phyloP scores from a whole-genome alignment of 768 basidiomycete species.

The Mycena leptocephala region DNA sequence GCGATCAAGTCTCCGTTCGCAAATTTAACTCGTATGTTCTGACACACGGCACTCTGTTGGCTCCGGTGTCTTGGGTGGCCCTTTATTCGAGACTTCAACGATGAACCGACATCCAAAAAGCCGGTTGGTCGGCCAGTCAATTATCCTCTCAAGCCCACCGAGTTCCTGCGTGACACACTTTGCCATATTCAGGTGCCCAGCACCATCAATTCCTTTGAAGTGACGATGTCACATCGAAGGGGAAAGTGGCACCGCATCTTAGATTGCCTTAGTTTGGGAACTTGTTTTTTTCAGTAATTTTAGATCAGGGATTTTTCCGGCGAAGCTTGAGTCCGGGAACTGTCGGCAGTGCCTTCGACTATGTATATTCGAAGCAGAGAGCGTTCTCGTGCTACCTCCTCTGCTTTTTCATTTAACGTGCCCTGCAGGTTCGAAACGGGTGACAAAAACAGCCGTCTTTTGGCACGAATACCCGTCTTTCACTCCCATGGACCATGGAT shows the following conservation, averaged over 20 bases:
- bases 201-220: constrained; percentile 1
- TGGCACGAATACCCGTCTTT: constrained; percentile 26
- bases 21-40: constrained; percentile 34
- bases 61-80: neutral
- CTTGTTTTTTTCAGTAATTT: constrained; percentile 12
- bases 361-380: constrained; percentile 27
- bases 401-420: constrained; percentile 39
- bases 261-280: constrained; percentile 28
- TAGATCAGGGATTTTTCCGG: constrained; percentile 28
- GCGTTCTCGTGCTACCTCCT: constrained; percentile 27
- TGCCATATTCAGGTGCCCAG: constrained; percentile 15
- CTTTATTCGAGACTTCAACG: neutral
- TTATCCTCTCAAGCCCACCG: constrained; percentile 23
- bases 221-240: constrained; percentile 10
- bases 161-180: constrained; percentile 16
- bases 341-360: constrained; percentile 16
- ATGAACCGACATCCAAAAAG: constrained; percentile 27
- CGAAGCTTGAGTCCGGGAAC: constrained; percentile 21
- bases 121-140: constrained; percentile 1
- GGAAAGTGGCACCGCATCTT: constrained; percentile 28
- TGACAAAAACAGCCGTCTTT: constrained; percentile 38
- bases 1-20: constrained; percentile 19
- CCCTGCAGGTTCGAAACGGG: constrained; percentile 35
- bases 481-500: constrained; percentile 31
- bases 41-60: constrained; percentile 26